Evolutionary conservation across 352 stramenopile species (phyloP), one percentile per base, ranked within the genome.

Genomic region (Pythium brachiatum): DNA sequence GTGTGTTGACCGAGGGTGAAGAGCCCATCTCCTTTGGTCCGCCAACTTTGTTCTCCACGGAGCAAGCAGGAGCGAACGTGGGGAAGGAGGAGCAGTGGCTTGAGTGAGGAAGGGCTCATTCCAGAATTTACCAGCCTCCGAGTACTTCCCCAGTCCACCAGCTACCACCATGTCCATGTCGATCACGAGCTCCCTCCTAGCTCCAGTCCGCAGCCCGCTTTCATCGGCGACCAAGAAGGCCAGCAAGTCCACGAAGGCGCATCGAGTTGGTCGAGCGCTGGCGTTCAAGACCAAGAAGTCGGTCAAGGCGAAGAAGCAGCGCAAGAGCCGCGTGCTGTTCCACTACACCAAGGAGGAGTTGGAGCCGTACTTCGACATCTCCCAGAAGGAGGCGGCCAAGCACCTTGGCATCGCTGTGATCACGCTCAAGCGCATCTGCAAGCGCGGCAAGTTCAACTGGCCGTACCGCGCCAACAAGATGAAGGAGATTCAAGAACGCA

Each of bases 361-460:
- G 54, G 44, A 52, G 15, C 62, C 66, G 47, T 86, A 59, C 60
- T 88, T 79, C 60, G 74, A 88, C 46, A 64, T 88, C 38, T 68
- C 78, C 6, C 78, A 88, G 53, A 70, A 63, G 41, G 54, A 73
- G 57, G 81, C 81, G 2, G 81, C 81, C 23, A 73, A 66, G 29
- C 51, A 53, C 0, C 72, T 90, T 0, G 66, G 64, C 6, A 70
- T 88, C 25, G 68, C 81, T 0, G 61, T 79, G 4, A 87, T 90
- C 72, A 90, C 81, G 9, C 77, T 90, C 68, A 90, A 90, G 75
- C 81, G 81, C 51, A 88, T 77, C 54, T 90, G 81, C 54, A 60
- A 82, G 23, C 68, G 73, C 1, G 68, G 39, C 31, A 66, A 79
- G 11, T 88, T 88, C 44, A 72, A 74, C 3, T 90, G 81, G 81